Base-by-base conservation (phyloP, 106 monocot species). In the Ottelia alismoides region DNA sequence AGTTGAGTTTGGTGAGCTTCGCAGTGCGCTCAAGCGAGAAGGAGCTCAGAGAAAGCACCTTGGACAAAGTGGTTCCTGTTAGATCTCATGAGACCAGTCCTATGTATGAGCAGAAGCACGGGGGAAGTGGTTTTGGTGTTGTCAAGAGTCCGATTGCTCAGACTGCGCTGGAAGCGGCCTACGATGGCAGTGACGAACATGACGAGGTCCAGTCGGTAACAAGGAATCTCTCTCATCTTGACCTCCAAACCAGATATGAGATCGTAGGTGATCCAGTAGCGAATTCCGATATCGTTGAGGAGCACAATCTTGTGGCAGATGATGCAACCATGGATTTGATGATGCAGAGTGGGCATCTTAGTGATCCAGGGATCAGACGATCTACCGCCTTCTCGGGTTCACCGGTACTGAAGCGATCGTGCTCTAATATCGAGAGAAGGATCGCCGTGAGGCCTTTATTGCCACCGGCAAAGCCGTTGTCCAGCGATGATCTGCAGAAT, bases 371-470 rank as follows among this genome's bases (percentile, higher is more conserved):
- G 20, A 63, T 73, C 22, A 65, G 27, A 1, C 53, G 22, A 14
- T 66, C 40, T 22, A 49, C 61, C 0, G 66, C 56, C 1, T 67
- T 72, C 21, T 64, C 49, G 56, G 70, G 66, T 2, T 85, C 76
- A 2, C 74, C 85, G 9, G 64, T 11, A 40, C 65, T 92, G 51
- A 69, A 77, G 53, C 75, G 92, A 12, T 92, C 92, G 0, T 96
- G 94, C 61, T 96, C 94, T 56, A 96, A 96, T 57, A 84, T 96
- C 18, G 94, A 96, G 66, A 83, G 71, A 4, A 87, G 72, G 65
- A 69, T 63, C 43, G 60, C 47, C 60, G 51, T 1, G 20, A 55
- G 12, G 22, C 44, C 30, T 26, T 18, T 55, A 1, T 0, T 16
- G 17, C 74, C 76, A 2, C 69, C 80, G 0, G 43, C 30, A n/a